phyloP scores from a whole-genome alignment of 2,329 filamentous ascomycete species.

The Fusarium caatingaense region DNA sequence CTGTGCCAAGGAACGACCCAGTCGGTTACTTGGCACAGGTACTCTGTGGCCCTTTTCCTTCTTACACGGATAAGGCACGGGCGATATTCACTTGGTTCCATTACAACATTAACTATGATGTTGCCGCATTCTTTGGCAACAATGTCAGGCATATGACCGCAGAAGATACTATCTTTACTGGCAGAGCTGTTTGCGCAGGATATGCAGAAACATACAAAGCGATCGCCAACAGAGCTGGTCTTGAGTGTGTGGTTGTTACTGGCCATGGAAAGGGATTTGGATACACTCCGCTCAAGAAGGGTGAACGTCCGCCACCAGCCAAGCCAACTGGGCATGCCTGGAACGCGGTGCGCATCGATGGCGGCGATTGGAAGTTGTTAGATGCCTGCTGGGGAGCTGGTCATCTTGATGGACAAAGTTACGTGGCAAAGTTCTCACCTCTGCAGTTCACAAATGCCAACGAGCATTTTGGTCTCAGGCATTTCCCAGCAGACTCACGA shows the following conservation, averaged over 20 bases:
- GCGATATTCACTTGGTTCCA: conserved; percentile 96
- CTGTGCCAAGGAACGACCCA: conserved; percentile 73
- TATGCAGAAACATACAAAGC: conserved; percentile 86
- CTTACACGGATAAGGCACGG: conserved; percentile 88
- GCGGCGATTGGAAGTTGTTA: conserved; percentile 88
- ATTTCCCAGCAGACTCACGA: conserved; percentile 77
- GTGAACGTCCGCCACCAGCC: conserved; percentile 72
- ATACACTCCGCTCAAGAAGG: conserved; percentile 70
- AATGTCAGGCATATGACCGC: conserved; percentile 75
- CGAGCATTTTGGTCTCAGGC: conserved; percentile 81
- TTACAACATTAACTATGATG: conserved; percentile 91
- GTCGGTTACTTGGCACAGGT: conserved; percentile 80
- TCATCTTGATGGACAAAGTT: conserved; percentile 63
- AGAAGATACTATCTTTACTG: conserved; percentile 77
- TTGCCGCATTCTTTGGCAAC: conserved; percentile 79
- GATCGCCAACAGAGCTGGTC: conserved; percentile 80
- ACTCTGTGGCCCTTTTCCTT: conserved; percentile 83
- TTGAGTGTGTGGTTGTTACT: conserved; percentile 78
- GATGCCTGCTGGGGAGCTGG: conserved; percentile 96
- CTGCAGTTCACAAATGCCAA: conserved; percentile 72
- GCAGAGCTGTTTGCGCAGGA: conserved; percentile 90
- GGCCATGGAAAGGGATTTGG: conserved; percentile 92
- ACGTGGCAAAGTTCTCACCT: conserved; percentile 76
- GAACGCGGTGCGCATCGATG: conserved; percentile 91
- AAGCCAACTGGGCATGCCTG: conserved; percentile 80